These are phyloP conservation scores for Rhizopus arrhizus DNA, from an alignment of 371 early-diverging fungal genomes.

Conservation along the genomic window DNA sequence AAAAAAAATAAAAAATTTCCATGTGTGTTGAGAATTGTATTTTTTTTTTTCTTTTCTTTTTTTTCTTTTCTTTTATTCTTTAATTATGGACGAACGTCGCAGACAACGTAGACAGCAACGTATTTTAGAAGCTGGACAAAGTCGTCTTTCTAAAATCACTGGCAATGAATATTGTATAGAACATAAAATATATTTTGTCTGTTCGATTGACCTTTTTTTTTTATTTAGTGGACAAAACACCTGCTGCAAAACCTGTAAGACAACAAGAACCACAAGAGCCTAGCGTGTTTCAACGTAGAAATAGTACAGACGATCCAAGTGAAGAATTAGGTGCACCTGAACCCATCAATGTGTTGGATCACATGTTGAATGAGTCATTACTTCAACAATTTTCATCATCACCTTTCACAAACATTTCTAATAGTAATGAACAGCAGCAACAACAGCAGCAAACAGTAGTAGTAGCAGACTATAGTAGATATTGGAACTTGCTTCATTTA, in stretches of 20 bases:
- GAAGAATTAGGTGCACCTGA: conserved; percentile 49
- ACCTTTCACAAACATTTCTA: not conserved
- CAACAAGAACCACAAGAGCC: too few species aligned
- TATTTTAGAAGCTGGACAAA: conserved; percentile 60
- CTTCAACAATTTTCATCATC: conserved; percentile 3
- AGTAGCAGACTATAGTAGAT: conserved; percentile 14
- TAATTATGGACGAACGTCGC: conserved; percentile 43
- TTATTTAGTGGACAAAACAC: not conserved
- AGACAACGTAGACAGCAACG: conserved; percentile 64
- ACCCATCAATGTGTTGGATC: conserved; percentile 4
- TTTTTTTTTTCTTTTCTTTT: not conserved
- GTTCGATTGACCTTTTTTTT: not conserved
- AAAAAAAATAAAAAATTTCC: not conserved
- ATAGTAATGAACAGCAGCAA: conserved; percentile 1
- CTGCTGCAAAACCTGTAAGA: not conserved
- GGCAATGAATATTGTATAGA: conserved; percentile 55
- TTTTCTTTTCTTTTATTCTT: conserved; percentile 8
- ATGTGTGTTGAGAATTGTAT: not conserved
- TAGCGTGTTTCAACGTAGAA: conserved; percentile 14
- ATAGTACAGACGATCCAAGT: conserved; percentile 43
- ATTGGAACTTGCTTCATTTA: conserved; percentile 61
- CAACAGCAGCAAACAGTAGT: conserved; percentile 29
- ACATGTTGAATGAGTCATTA: conserved; percentile 1
- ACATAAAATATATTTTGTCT: not conserved
- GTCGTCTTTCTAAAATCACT: conserved; percentile 62